Evolutionary conservation across 192 early-diverging fungal species (phyloP), one percentile per base, ranked within the genome.

Genomic region (Kappamyces sp.): DNA sequence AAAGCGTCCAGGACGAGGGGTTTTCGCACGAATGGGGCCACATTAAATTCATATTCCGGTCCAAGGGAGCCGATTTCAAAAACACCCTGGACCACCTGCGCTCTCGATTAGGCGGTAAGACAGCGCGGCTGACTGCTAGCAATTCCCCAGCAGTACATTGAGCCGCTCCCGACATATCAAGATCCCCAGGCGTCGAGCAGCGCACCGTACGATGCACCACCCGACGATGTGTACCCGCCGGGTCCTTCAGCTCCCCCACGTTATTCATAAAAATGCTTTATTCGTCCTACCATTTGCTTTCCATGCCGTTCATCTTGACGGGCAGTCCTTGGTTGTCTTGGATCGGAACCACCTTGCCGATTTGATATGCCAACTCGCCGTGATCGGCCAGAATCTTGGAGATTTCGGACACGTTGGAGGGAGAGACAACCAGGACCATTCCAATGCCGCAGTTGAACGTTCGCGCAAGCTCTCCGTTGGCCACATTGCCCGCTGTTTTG

Each of bases 361-460:
- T 84, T 31, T 83, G 70, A 61, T 83, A 90, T 9, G 87, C 60
- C 31, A 72, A 66, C 62, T 92, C 90, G 36, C 85, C 82, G 43
- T 74, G 75, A 3, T 73, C 76, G 36, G 73, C 61, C 44, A 93
- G 76, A 6, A 84, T 58, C 0, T 59, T 47, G 10, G 75, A 74
- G 39, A 92, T 84, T 32, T 80, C 75, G 38, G 58, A 72, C 34
- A 83, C 85, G 63, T 90, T 64, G 33, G 73, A 81, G 31, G 62
- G 47, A 40, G 80, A 79, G 7, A 91, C 92, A 35, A 98, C 83
- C 5, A 98, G 67, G 33, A 96, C 89, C 95, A 99, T 97, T 57
- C 97, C 97, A 61, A 99, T 90, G 61, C 97, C 97, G 70, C 94
- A 97, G 86, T 99, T 99, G 80, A 99, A 99, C 0, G 97, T 97